Evolutionary conservation across 352 stramenopile species (phyloP), one percentile per base, ranked within the genome.

Genomic region (Saprolegnia parasitica): DNA sequence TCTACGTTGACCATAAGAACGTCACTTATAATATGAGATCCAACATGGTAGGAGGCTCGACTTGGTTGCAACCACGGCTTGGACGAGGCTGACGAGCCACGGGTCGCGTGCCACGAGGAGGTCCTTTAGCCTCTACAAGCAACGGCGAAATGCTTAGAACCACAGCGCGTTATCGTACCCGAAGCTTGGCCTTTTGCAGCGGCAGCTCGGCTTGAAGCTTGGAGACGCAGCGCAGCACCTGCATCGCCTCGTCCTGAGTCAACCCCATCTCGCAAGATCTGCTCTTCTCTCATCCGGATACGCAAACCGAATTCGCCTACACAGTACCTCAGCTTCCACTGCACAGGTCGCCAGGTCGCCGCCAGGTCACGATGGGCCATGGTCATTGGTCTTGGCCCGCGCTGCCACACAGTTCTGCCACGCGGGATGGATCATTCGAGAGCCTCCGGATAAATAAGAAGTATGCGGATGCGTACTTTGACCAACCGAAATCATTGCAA

Each of bases 101-200:
- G 56, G 56, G 26, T 65, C 24, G 5, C 56, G 56, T 52, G 24
- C 35, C n/a, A 65, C 50, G 15, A 65, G n/a, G 32, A 50, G 47
- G 56, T 65, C 56, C 23, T 65, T 65, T 10, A 52, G n/a, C 15
- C 16, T 24, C 56, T 65, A 26, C 26, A 23, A 18, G 11, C n/a
- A 10, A 29, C 18, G 21, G 18, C 29, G 32, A 16, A 16, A 50
- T 16, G 20, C 37, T 0, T 13, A 5, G 5, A 40, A 11, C 15
- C 11, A 32, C 24, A 45, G 21, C 21, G 5, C 16, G 4, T 6
- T 10, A 20, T 4, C 5, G 35, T 29, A 65, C 56, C 40, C 26
- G 10, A 5, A 65, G 16, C 56, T 65, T 65, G 13, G 21, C 29
- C 13, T 26, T 8, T 21, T 32, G 35, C 5, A 65, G 11, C 15